Conservation (phyloP, 106 monocot genomes). For the Phalaenopsis equestris region DNA sequence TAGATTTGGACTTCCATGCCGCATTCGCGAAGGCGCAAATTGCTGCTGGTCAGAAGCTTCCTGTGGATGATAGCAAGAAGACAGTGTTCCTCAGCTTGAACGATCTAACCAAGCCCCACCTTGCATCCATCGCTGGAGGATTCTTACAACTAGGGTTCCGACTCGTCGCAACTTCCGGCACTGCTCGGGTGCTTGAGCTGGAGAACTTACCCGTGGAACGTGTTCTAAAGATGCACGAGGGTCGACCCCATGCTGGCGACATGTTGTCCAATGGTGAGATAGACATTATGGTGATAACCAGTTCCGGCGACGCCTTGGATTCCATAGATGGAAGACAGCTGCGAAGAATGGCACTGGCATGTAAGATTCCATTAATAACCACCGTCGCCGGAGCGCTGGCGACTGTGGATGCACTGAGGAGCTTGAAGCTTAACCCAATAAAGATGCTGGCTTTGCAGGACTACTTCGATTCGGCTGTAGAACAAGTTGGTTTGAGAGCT, state of each 20-base stretch:
- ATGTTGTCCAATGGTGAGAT: slow-evolving; percentile 92
- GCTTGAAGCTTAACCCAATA: slow-evolving; percentile 56
- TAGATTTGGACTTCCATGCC: slow-evolving; percentile 68
- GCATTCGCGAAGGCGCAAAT: slow-evolving; percentile 99
- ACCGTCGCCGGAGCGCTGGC: slow-evolving; percentile 88
- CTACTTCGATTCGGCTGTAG: slow-evolving; percentile 38
- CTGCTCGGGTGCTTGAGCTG: slow-evolving; percentile 68
- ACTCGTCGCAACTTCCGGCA: slow-evolving; percentile 86
- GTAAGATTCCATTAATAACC: slow-evolving; percentile 91
- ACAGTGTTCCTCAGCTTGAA: slow-evolving; percentile 86
- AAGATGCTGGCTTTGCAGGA: slow-evolving; percentile 91
- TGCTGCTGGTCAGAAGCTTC: slow-evolving; percentile 92
- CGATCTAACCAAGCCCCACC: slow-evolving; percentile 82
- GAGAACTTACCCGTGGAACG: slow-evolving; percentile 68
- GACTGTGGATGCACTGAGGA: slow-evolving; percentile 72
- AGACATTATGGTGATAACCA: slow-evolving; percentile 93
- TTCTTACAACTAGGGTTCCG: slow-evolving; percentile 68
- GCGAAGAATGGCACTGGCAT: slow-evolving; percentile 74
- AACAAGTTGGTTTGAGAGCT: slow-evolving; percentile 30
- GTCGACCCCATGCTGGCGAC: slow-evolving; percentile 87
- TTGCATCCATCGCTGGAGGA: slow-evolving; percentile 57
- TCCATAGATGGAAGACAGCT: slow-evolving; percentile 68
- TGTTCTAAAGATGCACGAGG: slow-evolving; percentile 96
- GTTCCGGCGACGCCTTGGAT: slow-evolving; percentile 86
- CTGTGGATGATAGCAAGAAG: slow-evolving; percentile 25